Evolutionary conservation across 192 early-diverging fungal genomes (phyloP).

Genomic region (Backusella psychrophila): DNA sequence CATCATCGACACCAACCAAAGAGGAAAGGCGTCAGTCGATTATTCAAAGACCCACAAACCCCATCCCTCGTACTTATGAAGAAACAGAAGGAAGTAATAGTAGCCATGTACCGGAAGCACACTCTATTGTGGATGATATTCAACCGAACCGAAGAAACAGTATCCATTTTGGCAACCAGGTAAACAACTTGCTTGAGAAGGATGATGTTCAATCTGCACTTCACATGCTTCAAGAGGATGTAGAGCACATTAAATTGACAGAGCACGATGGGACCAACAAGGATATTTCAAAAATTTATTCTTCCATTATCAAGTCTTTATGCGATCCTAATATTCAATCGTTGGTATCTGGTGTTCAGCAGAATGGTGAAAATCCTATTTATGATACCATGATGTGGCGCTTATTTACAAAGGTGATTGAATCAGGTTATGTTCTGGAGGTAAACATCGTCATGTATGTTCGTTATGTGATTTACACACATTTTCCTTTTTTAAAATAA

Average conservation of each 20-base stretch:
- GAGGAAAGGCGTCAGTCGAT: not conserved
- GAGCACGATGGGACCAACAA: not conserved
- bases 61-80: not conserved
- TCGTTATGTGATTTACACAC: not conserved
- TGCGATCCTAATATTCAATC: slow-evolving; percentile 12
- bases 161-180: slow-evolving; percentile 11
- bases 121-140: not conserved
- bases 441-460: not conserved
- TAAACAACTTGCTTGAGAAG: not conserved
- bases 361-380: not conserved
- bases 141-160: slow-evolving; percentile 4
- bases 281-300: slow-evolving; percentile 16
- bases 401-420: slow-evolving; percentile 25
- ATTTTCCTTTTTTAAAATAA: not conserved
- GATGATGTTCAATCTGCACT: slow-evolving; percentile 14
- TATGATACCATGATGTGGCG: slow-evolving; percentile 13
- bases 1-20: not conserved
- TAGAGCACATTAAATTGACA: slow-evolving; percentile 5
- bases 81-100: not conserved
- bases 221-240: not conserved
- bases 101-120: not conserved
- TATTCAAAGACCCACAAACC: not conserved
- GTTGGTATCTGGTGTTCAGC: not conserved
- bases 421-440: slow-evolving; percentile 22
- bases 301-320: slow-evolving; percentile 20